A percentile compares a stretch with the other conserved stretches of the same genome.
phyloP scores from a whole-genome alignment of 2,329 filamentous ascomycete genomes.

The Phyllosticta citribraziliensis region DNA sequence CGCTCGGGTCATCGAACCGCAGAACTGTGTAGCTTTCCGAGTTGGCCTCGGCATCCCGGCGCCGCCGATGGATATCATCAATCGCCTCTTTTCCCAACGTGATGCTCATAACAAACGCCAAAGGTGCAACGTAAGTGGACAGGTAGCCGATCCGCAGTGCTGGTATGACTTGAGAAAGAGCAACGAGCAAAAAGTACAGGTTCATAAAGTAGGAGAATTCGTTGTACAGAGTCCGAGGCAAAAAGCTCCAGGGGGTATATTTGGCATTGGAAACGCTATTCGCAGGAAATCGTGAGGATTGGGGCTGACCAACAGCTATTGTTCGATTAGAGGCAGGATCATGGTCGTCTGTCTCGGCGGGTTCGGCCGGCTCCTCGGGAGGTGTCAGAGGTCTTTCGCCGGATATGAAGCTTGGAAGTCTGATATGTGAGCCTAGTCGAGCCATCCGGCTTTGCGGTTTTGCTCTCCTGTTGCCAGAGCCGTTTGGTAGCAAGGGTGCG shows the following conservation, averaged over 20 bases:
- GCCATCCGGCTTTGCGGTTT: conserved; percentile 25
- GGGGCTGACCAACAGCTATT: conserved; percentile 64
- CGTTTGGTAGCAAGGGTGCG: conserved; percentile 56
- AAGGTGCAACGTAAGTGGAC: conserved; percentile 83
- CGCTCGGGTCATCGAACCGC: conserved; percentile 52
- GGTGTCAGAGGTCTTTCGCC: conserved; percentile 18
- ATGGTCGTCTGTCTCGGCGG: conserved; percentile 37
- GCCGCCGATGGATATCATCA: conserved; percentile 79
- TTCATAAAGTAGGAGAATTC: conserved; percentile 99
- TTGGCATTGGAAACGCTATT: conserved; percentile 96
- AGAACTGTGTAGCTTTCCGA: conserved; percentile 78
- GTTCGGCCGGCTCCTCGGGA: conserved; percentile 17
- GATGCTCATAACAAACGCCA: conserved; percentile 84
- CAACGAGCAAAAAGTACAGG: conserved; percentile 95
- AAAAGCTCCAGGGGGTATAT: conserved; percentile 89
- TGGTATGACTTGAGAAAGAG: conserved; percentile 85
- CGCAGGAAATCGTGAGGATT: conserved; percentile 68
- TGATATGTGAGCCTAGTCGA: conserved; percentile 43
- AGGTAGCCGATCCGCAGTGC: conserved; percentile 86
- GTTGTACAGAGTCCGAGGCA: conserved; percentile 91
- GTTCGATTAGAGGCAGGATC: conserved; percentile 60
- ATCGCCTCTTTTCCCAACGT: conserved; percentile 93
- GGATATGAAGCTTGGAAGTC: conserved; percentile 57
- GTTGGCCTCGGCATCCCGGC: conserved; percentile 88
- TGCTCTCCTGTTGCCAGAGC: conserved; percentile 19